phyloP scores from a whole-genome alignment of 805 yeast species.

The Ogataea nitratoaversa region DNA sequence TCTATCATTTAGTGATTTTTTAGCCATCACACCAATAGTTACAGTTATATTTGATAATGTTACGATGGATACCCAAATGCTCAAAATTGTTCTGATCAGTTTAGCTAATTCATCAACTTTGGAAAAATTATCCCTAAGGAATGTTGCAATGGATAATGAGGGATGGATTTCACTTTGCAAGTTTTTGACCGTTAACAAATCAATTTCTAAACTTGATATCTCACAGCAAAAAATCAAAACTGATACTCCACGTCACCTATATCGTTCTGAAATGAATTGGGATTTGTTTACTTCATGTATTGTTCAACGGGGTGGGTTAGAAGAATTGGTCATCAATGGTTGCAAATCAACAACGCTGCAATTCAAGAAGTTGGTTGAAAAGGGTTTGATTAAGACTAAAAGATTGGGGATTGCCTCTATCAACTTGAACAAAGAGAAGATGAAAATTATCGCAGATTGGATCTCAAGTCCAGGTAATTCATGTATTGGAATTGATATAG shows the following conservation, averaged over 20 bases:
- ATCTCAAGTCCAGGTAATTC: constrained; percentile 38
- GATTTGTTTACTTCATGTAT: constrained; percentile 40
- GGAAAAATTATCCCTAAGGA: constrained; percentile 51
- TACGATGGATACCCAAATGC: constrained; percentile 49
- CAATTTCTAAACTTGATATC: constrained; percentile 49
- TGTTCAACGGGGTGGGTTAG: constrained; percentile 46
- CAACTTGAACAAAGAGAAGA: constrained; percentile 40
- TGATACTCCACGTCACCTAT: constrained; percentile 34
- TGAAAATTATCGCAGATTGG: constrained; percentile 44
- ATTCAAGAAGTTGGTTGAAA: constrained; percentile 37
- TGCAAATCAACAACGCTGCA: constrained; percentile 43
- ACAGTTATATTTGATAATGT: constrained; percentile 57
- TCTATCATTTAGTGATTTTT: constrained; percentile 52
- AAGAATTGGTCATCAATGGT: constrained; percentile 55
- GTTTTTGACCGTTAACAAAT: constrained; percentile 39
- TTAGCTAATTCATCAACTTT: constrained; percentile 39
- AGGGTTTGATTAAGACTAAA: constrained; percentile 42
- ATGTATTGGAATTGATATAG: constrained; percentile 54
- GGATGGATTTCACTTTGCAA: constrained; percentile 53
- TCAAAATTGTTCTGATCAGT: constrained; percentile 44
- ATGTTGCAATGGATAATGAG: constrained; percentile 47
- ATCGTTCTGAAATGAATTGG: constrained; percentile 52
- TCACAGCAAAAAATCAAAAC: constrained; percentile 51
- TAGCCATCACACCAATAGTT: constrained; percentile 51
- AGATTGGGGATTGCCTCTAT: constrained; percentile 52